Percentiles rank a stretch among this genome's conserved stretches.
Conservation (phyloP, 176 grass and related monocot species). For the Rhynchospora pubera region DNA sequence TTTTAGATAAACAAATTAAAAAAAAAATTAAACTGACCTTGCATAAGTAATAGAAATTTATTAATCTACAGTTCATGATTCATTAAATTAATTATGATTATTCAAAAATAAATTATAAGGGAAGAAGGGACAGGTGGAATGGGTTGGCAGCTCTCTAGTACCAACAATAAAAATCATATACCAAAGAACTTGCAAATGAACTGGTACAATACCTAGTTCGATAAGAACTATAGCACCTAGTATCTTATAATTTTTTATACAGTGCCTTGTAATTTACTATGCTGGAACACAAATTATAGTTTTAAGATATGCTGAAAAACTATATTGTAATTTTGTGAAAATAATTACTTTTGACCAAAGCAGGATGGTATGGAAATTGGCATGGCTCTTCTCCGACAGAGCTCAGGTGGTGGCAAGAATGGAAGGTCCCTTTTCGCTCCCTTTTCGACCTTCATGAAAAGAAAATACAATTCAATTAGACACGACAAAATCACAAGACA, state of each 20-base stretch:
- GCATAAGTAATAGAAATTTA: neutral
- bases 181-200: neutral
- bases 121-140: neutral
- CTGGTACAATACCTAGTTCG: neutral
- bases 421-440: constrained; percentile 80
- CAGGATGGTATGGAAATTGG: constrained; percentile 56
- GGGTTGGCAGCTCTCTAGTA: neutral
- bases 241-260: neutral
- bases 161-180: neutral
- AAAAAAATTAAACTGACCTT: neutral
- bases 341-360: constrained; percentile 70
- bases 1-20: too few species aligned
- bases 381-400: constrained; percentile 56
- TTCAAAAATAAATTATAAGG: neutral
- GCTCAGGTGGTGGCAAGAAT: constrained; percentile 69
- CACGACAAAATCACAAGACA: neutral
- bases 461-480: neutral
- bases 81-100: neutral
- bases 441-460: constrained; percentile 58
- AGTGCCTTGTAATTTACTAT: too few species aligned
- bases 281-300: too few species aligned
- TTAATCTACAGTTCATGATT: neutral
- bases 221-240: neutral
- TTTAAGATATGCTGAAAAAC: neutral
- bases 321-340: neutral